These are phyloP conservation scores for Aspergillus ruber DNA, from an alignment of 2,329 filamentous ascomycete species.

Conservation along the genomic window DNA sequence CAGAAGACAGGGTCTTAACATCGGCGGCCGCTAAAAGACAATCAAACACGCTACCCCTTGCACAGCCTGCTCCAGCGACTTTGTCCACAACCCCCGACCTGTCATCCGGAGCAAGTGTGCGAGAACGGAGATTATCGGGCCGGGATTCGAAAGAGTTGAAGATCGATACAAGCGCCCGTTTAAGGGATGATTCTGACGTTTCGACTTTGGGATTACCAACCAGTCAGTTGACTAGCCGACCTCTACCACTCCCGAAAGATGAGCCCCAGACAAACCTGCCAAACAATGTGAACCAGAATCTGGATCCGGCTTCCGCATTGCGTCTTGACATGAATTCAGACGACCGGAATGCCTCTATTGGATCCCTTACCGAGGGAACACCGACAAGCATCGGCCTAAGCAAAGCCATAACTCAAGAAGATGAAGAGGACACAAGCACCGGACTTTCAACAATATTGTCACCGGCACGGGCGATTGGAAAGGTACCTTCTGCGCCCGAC, in stretches of 20 bases:
- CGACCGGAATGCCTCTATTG: constrained; percentile 26
- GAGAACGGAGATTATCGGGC: constrained; percentile 71
- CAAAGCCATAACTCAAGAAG: constrained; percentile 41
- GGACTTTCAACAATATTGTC: constrained; percentile 26
- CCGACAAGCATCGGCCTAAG: constrained; percentile 37
- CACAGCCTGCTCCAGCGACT: constrained; percentile 37
- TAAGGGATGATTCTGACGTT: constrained; percentile 16
- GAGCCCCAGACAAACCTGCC: constrained; percentile 16
- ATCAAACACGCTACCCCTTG: constrained; percentile 26
- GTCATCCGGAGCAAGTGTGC: constrained; percentile 47
- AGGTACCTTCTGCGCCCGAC: constrained; percentile 35
- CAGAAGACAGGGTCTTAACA: constrained; percentile 51
- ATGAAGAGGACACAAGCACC: constrained; percentile 21
- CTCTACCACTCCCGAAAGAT: constrained; percentile 25
- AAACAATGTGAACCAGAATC: constrained; percentile 8
- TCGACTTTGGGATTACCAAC: constrained; percentile 23
- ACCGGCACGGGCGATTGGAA: constrained; percentile 30
- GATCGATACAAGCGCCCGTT: constrained; percentile 64
- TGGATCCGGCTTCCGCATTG: constrained; percentile 8
- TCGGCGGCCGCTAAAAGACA: constrained; percentile 28
- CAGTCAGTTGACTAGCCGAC: constrained; percentile 15
- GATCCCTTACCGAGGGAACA: constrained; percentile 34
- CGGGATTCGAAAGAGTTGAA: constrained; percentile 76
- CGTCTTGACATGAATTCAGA: constrained; percentile 18
- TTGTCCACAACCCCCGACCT: constrained; percentile 1